Conservation (phyloP, 495 filamentous ascomycete species). For the Aspergillus homomorphus region DNA sequence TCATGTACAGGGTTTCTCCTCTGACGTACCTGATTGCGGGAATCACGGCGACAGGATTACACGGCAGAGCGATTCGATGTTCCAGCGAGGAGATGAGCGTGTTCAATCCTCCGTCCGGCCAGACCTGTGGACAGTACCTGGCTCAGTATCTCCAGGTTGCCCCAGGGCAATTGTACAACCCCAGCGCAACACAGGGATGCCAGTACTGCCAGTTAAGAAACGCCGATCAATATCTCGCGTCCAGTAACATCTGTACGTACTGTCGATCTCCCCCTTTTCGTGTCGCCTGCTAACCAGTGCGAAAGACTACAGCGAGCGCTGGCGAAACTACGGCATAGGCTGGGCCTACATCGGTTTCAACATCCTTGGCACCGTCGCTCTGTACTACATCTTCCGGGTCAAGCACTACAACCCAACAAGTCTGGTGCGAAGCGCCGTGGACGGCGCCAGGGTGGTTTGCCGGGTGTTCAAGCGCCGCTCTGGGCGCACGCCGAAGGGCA, state of each 20-base stretch:
- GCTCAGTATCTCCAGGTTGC: constrained; percentile 29
- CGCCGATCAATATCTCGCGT: constrained; percentile 47
- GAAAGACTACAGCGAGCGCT: constrained; percentile 42
- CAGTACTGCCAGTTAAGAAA: constrained; percentile 44
- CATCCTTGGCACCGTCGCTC: constrained; percentile 43
- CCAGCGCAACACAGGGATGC: constrained; percentile 37
- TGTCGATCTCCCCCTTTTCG: not conserved
- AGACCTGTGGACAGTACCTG: constrained; percentile 51
- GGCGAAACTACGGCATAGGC: constrained; percentile 53
- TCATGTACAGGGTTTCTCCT: constrained; percentile 55
- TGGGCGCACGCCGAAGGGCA: constrained; percentile 56
- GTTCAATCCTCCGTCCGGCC: constrained; percentile 49
- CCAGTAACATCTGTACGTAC: constrained; percentile 44
- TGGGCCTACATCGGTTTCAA: constrained; percentile 55
- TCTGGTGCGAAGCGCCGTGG: constrained; percentile 28
- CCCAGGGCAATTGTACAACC: constrained; percentile 45
- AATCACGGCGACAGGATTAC: constrained; percentile 47
- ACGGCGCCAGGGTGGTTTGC: constrained; percentile 31
- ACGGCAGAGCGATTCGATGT: constrained; percentile 43
- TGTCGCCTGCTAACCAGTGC: not conserved
- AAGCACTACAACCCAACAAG: constrained; percentile 42
- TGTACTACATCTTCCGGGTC: constrained; percentile 56
- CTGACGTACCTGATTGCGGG: constrained; percentile 58
- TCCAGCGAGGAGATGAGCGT: constrained; percentile 45
- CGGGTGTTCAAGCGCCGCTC: constrained; percentile 44